Conservation (phyloP, 2,329 filamentous ascomycete genomes). For the Apiospora arundinis region DNA sequence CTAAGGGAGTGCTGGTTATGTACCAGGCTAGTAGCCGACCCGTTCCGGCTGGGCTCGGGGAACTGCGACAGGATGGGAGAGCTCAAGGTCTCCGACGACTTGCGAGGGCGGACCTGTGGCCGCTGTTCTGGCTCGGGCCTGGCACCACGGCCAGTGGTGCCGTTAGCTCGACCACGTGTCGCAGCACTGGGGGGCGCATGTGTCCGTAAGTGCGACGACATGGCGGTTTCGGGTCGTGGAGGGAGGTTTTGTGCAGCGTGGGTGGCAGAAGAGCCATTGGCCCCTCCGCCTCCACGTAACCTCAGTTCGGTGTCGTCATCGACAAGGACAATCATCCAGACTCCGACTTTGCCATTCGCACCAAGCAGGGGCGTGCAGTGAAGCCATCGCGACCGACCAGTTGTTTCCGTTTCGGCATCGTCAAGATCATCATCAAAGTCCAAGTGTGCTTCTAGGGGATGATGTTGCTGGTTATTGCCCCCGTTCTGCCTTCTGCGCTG, state of each 20-base stretch:
- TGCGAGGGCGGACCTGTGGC: not conserved
- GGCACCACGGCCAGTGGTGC: too few species aligned
- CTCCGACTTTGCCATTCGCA: slow-evolving; percentile 69
- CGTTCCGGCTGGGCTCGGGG: not conserved
- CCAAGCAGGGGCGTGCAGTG: slow-evolving; percentile 77
- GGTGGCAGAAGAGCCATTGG: not conserved
- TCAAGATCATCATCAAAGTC: slow-evolving; percentile 57
- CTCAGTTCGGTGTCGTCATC: slow-evolving; percentile 60
- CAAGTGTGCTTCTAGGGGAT: slow-evolving; percentile 12
- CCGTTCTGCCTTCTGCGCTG: not conserved
- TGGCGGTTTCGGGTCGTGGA: not conserved
- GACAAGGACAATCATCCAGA: slow-evolving; percentile 80
- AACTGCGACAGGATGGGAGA: not conserved
- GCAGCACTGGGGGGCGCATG: not conserved
- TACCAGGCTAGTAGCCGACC: not conserved
- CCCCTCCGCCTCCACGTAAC: slow-evolving; percentile 18
- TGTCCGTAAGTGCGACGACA: not conserved
- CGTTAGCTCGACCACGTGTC: not conserved
- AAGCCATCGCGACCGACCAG: slow-evolving; percentile 74
- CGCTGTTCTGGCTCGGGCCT: not conserved
- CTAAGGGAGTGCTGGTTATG: not conserved
- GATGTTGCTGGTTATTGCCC: not conserved
- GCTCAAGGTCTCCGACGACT: slow-evolving; percentile 13
- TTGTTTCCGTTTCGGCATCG: slow-evolving; percentile 71
- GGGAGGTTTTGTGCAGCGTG: not conserved